Evolutionary conservation across 495 filamentous ascomycete genomes (phyloP), one percentile per base, ranked within the genome.

Genomic region (Halenospora varia): DNA sequence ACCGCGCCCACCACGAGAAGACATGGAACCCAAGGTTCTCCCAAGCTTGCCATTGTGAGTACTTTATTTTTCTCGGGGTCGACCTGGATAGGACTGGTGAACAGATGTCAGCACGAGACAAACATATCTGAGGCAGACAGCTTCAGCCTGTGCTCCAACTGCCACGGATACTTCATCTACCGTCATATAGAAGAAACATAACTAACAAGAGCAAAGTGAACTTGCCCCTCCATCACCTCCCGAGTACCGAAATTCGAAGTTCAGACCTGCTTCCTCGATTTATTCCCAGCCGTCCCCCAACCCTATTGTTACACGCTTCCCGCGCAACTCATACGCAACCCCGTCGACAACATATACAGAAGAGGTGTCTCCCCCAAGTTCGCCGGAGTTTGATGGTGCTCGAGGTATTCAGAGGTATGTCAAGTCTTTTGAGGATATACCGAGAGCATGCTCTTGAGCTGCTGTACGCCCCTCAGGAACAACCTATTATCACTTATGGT

Each of bases 361-460:
- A n/a, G 64, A 57, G 15, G 60, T 66, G n/a, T 67, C 64, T 15
- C 64, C 64, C 48, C 64, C 58, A 44, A 64, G 61, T 40, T 64
- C 61, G 9, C 64, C 64, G 10, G 64, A 67, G 23, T 46, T 52
- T 45, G 51, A 29, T 41, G 53, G 39, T 53, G n/a, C n/a, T n/a
- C n/a, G n/a, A n/a, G n/a, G n/a, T n/a, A 54, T 22, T 11, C 22
- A 51, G 15, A 57, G 57, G 62, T 64, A 64, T 55, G 57, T 61
- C 26, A 52, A 40, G 29, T 47, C 35, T 42, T 56, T 56, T 51
- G 26, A 26, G 20, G 17, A 56, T 39, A 24, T 56, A 56, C 51
- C 57, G 50, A 18, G 47, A 46, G 24, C 39, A 56, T 24, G 42
- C 41, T 11, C 17, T 61, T 4, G 58, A 61, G 45, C 45, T 61